Evolutionary conservation across 257 asterid genomes (phyloP).

Genomic region (Nicotiana attenuata): DNA sequence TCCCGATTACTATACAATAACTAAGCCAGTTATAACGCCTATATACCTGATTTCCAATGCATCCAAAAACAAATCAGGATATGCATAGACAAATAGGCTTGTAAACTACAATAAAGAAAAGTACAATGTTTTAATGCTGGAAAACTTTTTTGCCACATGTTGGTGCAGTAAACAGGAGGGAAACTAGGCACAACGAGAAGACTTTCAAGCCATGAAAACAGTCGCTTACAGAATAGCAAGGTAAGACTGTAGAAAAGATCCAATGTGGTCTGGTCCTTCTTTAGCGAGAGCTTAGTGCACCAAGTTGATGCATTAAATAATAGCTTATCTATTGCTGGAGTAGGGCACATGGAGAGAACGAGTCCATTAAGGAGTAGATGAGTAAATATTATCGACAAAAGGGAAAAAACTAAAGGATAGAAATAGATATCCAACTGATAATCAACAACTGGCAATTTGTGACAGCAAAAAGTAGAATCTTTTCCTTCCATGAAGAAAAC

Average conservation of each 20-base stretch:
- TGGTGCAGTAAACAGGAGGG: too few species aligned
- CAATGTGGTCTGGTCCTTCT: too few species aligned
- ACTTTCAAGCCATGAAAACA: too few species aligned
- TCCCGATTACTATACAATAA: neutral
- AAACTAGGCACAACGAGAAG: too few species aligned
- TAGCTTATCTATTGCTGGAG: neutral
- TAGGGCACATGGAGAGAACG: neutral
- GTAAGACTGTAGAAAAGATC: too few species aligned
- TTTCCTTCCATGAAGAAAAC: neutral
- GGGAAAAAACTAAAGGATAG: too few species aligned
- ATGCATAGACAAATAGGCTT: neutral
- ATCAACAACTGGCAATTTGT: neutral
- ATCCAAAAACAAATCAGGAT: neutral
- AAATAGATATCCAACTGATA: neutral
- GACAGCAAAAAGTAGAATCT: neutral
- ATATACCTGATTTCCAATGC: neutral
- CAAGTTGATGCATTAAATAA: too few species aligned
- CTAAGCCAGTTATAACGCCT: neutral
- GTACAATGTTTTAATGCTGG: neutral
- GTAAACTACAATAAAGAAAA: neutral
- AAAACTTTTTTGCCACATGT: too few species aligned
- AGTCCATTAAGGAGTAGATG: neutral
- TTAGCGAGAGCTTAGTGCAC: too few species aligned
- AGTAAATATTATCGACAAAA: neutral
- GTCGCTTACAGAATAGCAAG: too few species aligned